A percentile compares a stretch with the other conserved stretches of the same genome.
These are phyloP conservation scores for Russula sp. DNA, from an alignment of 768 basidiomycete genomes.

Conservation along the genomic window DNA sequence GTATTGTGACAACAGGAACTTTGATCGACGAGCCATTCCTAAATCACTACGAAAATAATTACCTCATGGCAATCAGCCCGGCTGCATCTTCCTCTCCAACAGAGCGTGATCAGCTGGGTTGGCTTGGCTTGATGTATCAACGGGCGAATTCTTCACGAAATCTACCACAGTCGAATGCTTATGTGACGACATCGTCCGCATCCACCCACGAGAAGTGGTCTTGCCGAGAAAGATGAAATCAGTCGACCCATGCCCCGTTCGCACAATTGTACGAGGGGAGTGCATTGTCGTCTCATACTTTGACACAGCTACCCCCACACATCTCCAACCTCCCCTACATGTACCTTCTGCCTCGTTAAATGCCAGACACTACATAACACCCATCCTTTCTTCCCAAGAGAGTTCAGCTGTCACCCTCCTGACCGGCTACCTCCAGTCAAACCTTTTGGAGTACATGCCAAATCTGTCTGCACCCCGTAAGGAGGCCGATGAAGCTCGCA, in stretches of 20 bases:
- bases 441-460: conserved; percentile 80
- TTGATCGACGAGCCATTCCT: conserved; percentile 90
- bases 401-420: conserved; percentile 57
- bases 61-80: conserved; percentile 64
- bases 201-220: conserved; percentile 80
- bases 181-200: conserved; percentile 78
- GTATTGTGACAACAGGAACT: conserved; percentile 91
- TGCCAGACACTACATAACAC: background rate
- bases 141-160: conserved; percentile 89
- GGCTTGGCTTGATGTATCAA: conserved; percentile 94
- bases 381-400: conserved; percentile 43
- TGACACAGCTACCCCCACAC: conserved; percentile 7
- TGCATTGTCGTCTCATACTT: conserved; percentile 53
- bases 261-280: conserved; percentile 52
- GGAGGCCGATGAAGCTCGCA: conserved; percentile 55
- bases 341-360: conserved; percentile 28
- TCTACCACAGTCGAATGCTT: conserved; percentile 50
- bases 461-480: conserved; percentile 52
- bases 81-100: background rate
- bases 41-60: conserved; percentile 85
- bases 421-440: conserved; percentile 59
- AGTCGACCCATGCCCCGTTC: conserved; percentile 46
- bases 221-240: conserved; percentile 47
- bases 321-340: background rate
- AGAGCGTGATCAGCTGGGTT: conserved; percentile 47